Evolutionary conservation across 768 basidiomycete species (phyloP), one percentile per base, ranked within the genome.

Genomic region (Naganishia vishniacii): DNA sequence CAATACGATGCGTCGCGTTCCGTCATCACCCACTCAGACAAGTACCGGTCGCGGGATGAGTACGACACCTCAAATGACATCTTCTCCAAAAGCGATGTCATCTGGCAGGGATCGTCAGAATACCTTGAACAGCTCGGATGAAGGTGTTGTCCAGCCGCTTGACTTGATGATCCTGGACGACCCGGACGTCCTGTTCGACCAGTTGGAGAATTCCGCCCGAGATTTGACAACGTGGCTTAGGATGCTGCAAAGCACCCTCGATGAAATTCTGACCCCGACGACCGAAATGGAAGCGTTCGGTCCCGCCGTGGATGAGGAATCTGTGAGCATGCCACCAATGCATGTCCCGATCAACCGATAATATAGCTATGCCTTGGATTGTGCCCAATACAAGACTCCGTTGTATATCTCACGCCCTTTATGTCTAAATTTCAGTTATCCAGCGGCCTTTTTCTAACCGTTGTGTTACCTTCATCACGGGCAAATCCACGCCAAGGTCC

Each of bases 401-500:
- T 26, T 37, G 34, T 41, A 40, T 56, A 34, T 41, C 4, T 37
- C 34, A 56, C 23, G n/a, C n/a, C 20, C n/a, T 26, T 11, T 9
- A 13, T 40, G 3, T 18, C 37, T 40, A 60, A 18, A 62, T 49
- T 5, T 65, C 46, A 6, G 64, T 65, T 13, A 80, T 70, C 79
- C 80, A 80, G 46, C 79, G 68, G 7, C 74, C 72, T 28, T 53
- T 37, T 18, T 73, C 77, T 29, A 77, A 73, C 34, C 74, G 66
- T 68, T 80, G 80, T 60, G 64, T 73, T 67, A 73, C 75, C 70
- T 77, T 79, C n/a, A 91, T 80, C 2, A 89, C 83, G 31, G 92
- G 90, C 62, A 99, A 77, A 74, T 94, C 89, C 86, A 93, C 93
- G 7, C 84, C 84, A 31, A 86, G 84, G 41, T 86, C 86, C 11